Conservation (phyloP, 768 basidiomycete genomes). For the Trametes elegans region DNA sequence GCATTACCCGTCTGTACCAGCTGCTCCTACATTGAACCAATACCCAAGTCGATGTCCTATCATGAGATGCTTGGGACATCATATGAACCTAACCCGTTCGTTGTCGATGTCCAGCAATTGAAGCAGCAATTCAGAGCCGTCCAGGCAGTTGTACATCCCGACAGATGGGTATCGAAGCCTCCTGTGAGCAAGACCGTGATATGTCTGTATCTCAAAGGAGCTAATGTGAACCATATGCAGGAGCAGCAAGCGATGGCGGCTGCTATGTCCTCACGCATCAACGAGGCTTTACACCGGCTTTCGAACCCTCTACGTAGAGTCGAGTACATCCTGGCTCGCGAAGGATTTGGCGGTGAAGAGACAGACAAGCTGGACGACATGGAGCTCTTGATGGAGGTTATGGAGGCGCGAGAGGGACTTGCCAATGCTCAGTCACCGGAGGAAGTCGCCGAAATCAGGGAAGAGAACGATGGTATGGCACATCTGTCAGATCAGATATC, state of each 20-base stretch:
- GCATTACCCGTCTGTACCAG: conserved; percentile 69
- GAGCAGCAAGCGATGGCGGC: conserved; percentile 59
- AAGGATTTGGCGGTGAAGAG: conserved; percentile 61
- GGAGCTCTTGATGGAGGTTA: conserved; percentile 69
- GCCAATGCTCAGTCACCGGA: conserved; percentile 55
- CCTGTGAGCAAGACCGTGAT: conserved; percentile 35
- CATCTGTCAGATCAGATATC: neutral
- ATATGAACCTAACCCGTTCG: conserved; percentile 65
- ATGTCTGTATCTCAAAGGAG: neutral
- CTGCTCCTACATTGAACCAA: conserved; percentile 65
- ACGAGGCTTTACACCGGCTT: conserved; percentile 79
- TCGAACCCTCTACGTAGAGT: conserved; percentile 70
- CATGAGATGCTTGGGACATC: conserved; percentile 70
- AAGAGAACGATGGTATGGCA: conserved; percentile 53
- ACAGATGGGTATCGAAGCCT: conserved; percentile 60
- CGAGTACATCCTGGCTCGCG: conserved; percentile 73
- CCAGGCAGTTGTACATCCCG: conserved; percentile 83
- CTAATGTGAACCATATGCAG: too few relatives aligned
- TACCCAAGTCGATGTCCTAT: conserved; percentile 55
- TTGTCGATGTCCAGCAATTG: conserved; percentile 57
- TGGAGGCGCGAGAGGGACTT: conserved; percentile 76
- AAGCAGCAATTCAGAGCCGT: conserved; percentile 66
- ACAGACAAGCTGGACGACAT: conserved; percentile 70
- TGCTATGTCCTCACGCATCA: conserved; percentile 69
- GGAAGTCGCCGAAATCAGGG: conserved; percentile 49